Evolutionary conservation across 345 rosid genomes (phyloP).

Genomic region (Syzygium oleosum): DNA sequence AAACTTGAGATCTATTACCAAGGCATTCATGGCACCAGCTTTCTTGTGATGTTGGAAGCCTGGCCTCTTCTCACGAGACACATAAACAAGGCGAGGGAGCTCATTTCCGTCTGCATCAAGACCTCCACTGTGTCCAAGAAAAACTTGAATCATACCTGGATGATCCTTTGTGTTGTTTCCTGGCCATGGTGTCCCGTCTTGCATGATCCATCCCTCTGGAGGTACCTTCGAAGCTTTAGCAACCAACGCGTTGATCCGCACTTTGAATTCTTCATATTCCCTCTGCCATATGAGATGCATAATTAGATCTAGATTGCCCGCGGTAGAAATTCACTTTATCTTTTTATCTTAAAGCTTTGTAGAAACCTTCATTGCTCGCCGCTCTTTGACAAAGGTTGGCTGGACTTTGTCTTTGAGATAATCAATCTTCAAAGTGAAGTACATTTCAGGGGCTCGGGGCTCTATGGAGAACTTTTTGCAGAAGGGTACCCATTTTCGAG

Average conservation of each 20-base stretch:
- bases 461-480: conserved; percentile 64
- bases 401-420: conserved; percentile 98
- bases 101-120: conserved; percentile 76
- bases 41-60: conserved; percentile 90
- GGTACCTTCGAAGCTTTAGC: conserved; percentile 87
- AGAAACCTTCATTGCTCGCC: conserved; percentile 91
- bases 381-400: conserved; percentile 90
- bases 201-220: conserved; percentile 97
- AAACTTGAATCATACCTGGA: conserved; percentile 97
- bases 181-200: conserved; percentile 99
- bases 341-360: background rate
- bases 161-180: conserved; percentile 98
- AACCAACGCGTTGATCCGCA: conserved; percentile 77
- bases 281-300: conserved; percentile 34
- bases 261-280: conserved; percentile 95
- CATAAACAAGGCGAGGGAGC: conserved; percentile 77
- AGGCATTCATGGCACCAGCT: conserved; percentile 98
- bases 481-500: conserved; percentile 85
- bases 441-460: conserved; percentile 79
- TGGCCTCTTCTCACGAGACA: conserved; percentile 89
- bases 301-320: background rate
- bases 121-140: conserved; percentile 86
- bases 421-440: conserved; percentile 71
- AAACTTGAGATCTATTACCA: conserved; percentile 30
- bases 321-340: background rate